Evolutionary conservation across 2,329 filamentous ascomycete genomes (phyloP).

Genomic region (Proliferodiscus dingleyae): DNA sequence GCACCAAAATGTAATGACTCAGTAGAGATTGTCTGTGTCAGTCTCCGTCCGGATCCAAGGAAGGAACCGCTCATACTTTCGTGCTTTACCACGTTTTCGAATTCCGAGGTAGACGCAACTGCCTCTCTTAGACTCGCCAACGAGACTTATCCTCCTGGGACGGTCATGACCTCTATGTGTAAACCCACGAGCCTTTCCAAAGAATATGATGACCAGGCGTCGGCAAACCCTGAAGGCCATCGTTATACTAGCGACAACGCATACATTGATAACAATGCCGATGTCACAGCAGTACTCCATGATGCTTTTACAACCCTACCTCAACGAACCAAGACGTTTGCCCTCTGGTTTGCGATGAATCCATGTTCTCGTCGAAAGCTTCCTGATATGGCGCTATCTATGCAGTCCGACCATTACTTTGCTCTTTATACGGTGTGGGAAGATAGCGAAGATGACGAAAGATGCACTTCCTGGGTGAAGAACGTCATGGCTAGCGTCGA

Average conservation of each 20-base stretch:
- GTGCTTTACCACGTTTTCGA: slow-evolving; percentile 39
- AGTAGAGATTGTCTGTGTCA: slow-evolving; percentile 39
- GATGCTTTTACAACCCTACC: slow-evolving; percentile 45
- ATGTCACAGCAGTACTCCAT: slow-evolving; percentile 42
- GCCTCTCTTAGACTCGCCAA: slow-evolving; percentile 35
- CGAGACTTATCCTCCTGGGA: slow-evolving; percentile 35
- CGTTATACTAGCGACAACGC: slow-evolving; percentile 48
- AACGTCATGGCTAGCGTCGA: slow-evolving; percentile 37
- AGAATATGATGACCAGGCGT: slow-evolving; percentile 40
- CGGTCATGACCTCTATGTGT: slow-evolving; percentile 36
- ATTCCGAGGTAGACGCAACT: slow-evolving; percentile 32
- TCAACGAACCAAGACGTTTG: slow-evolving; percentile 36
- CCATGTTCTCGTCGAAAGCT: slow-evolving; percentile 39
- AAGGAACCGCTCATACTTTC: slow-evolving; percentile 32
- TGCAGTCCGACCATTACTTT: slow-evolving; percentile 54
- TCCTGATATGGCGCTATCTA: slow-evolving; percentile 48
- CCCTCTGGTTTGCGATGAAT: slow-evolving; percentile 48
- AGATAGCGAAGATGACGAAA: slow-evolving; percentile 39
- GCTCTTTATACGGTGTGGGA: slow-evolving; percentile 49
- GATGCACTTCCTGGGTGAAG: slow-evolving; percentile 42
- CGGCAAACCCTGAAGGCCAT: slow-evolving; percentile 44
- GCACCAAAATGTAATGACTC: slow-evolving; percentile 32
- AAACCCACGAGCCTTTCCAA: slow-evolving; percentile 36
- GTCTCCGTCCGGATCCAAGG: slow-evolving; percentile 28
- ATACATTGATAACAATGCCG: slow-evolving; percentile 43